phyloP scores from a whole-genome alignment of 106 monocot species.

The Agapanthus africanus region DNA sequence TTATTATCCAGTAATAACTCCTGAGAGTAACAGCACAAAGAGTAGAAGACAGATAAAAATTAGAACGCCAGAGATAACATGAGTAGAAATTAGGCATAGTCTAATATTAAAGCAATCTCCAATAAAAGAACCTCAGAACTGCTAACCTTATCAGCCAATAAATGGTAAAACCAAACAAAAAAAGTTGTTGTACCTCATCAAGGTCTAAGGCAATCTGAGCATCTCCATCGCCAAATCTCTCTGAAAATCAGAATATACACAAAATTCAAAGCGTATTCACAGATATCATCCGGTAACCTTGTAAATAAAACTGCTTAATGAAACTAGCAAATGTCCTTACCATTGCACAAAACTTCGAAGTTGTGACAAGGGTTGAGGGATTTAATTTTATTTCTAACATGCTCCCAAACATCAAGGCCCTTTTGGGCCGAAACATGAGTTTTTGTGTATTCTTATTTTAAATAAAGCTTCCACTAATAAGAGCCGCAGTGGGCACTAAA shows the following conservation, averaged over 20 bases:
- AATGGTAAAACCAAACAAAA: constrained; percentile 5
- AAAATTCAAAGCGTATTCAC: too few relatives aligned
- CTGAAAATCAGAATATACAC: constrained; percentile 47
- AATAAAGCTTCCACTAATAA: too few relatives aligned
- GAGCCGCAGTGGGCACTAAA: too few relatives aligned
- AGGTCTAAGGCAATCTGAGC: constrained; percentile 88
- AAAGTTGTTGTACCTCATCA: constrained; percentile 63
- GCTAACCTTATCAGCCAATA: background rate
- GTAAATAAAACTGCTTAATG: background rate
- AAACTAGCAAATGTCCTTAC: too few relatives aligned
- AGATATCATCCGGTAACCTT: background rate
- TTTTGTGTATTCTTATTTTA: too few relatives aligned
- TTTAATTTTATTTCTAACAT: too few relatives aligned
- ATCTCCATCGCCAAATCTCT: constrained; percentile 98
- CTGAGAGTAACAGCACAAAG: constrained; percentile 23
- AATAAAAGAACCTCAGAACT: background rate
- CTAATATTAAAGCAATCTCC: background rate
- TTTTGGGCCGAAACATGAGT: too few relatives aligned
- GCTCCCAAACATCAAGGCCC: too few relatives aligned
- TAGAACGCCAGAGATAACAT: background rate
- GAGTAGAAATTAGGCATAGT: background rate
- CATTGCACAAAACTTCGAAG: too few relatives aligned
- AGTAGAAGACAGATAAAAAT: background rate
- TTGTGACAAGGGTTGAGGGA: too few relatives aligned
- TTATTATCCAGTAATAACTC: constrained; percentile 59